Evolutionary conservation across 1,284 basidiomycete species (phyloP).

Genomic region (Leucoagaricus sp.): DNA sequence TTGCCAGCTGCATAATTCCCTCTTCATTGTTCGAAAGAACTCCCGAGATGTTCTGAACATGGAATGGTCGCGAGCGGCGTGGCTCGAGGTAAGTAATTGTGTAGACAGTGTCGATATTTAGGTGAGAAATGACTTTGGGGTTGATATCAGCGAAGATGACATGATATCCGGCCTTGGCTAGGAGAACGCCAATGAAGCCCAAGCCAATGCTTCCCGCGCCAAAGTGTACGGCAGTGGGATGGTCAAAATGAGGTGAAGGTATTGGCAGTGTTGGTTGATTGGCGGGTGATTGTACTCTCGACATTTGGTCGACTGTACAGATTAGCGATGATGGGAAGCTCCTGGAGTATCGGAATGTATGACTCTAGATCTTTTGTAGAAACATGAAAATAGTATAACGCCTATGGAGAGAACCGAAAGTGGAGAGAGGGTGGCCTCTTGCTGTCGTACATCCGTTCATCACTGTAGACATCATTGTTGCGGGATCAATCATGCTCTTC

Average conservation of each 20-base stretch:
- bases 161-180: constrained; percentile 13
- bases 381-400: no score
- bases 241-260: constrained; percentile 5
- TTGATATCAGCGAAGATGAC: constrained; percentile 14
- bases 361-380: no score
- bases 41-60: constrained; percentile 10
- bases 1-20: constrained; percentile 10
- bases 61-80: constrained; percentile 5
- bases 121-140: constrained; percentile 4
- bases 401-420: no score
- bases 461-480: no score
- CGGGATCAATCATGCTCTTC: no score
- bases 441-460: no score
- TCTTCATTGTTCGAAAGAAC: constrained; percentile 8
- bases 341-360: no score
- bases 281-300: background rate
- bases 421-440: no score
- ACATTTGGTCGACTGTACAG: no score
- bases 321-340: no score
- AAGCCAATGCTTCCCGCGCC: constrained; percentile 14
- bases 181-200: constrained; percentile 12
- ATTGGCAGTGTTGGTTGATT: background rate
- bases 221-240: constrained; percentile 13
- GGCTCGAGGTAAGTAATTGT: constrained; percentile 11
- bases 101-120: constrained; percentile 5